Base-by-base conservation (phyloP, 2,329 filamentous ascomycete species). In the Aspergillus pseudoterreus region DNA sequence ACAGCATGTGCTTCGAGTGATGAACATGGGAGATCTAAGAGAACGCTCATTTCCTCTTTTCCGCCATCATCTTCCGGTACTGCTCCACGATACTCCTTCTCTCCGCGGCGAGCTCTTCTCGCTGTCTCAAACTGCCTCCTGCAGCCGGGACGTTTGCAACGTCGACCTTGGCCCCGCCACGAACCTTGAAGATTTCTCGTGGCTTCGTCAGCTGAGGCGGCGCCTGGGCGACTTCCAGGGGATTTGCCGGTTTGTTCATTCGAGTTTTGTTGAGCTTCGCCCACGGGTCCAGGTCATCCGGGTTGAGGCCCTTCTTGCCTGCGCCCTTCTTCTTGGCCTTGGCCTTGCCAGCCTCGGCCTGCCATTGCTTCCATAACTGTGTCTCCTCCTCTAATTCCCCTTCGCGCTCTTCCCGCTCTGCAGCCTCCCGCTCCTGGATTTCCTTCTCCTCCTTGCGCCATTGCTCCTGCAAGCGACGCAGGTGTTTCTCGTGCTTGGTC, bases 401-500 rank as follows among this genome's bases (percentile, higher is more conserved):
- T 49, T 80, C 81, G 60, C 82, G 77, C 46, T 86, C 85, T 59
- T 85, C 85, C 48, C 81, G 77, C 80, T 88, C 91, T 60, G 92
- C 88, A 42, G 87, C 85, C 67, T 92, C 90, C 57, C 90, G 79
- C 64, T 88, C 88, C 61, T 85, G 84, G 77, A 79, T 71, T 50
- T 71, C 67, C 17, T 66, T 73, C 30, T 82, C 79, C 43, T 78
- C 77, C 54, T 78, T 73, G 30, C 80, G 76, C 82, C 83, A 85
- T 19, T 79, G 75, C 8, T 71, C 70, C 57, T 85, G 82, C 66
- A 85, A 70, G 45, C 78, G 78, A 46, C 79, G 77, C 53, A 96
- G 86, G 58, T 87, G 86, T 67, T 84, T 87, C 74, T 96, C 92
- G 64, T 92, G 94, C 69, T 86, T 87, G 5, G 92, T 96, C 47